Evolutionary conservation across 345 rosid species (phyloP).

Genomic region (Laguncularia racemosa): DNA sequence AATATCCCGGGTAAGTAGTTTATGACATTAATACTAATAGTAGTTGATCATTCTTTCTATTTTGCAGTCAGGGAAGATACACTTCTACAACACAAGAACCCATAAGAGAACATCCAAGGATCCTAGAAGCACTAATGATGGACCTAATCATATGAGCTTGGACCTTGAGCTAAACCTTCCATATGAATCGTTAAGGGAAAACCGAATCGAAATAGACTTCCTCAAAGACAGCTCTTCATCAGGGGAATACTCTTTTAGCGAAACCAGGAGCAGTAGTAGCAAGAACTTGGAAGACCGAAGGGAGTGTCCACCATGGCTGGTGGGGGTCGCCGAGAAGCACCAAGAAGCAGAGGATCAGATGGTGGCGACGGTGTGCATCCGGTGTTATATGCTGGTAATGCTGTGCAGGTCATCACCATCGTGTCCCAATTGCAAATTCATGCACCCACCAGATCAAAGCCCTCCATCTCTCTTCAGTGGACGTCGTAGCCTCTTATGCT

Average conservation of each 20-base stretch:
- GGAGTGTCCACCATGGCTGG: background rate
- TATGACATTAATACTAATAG: too few relatives aligned
- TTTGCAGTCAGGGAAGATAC: slow-evolving; percentile 57
- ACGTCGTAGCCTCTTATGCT: slow-evolving; percentile 48
- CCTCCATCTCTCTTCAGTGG: slow-evolving; percentile 37
- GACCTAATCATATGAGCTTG: slow-evolving; percentile 40
- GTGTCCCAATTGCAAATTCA: slow-evolving; percentile 92
- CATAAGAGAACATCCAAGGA: slow-evolving; percentile 44
- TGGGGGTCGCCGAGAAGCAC: too few relatives aligned
- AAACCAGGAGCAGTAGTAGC: background rate
- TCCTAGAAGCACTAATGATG: slow-evolving; percentile 32
- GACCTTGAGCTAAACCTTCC: slow-evolving; percentile 75
- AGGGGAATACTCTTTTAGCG: too few relatives aligned
- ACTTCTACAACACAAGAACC: slow-evolving; percentile 54
- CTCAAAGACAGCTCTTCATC: too few relatives aligned
- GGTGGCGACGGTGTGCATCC: slow-evolving; percentile 70
- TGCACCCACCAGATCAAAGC: slow-evolving; percentile 59
- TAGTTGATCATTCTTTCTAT: too few relatives aligned
- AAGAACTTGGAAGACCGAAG: background rate
- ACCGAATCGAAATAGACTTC: too few relatives aligned
- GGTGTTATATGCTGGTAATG: slow-evolving; percentile 88
- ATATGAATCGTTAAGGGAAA: slow-evolving; percentile 1
- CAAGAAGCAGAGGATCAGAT: slow-evolving; percentile 43
- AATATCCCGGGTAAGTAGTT: too few relatives aligned
- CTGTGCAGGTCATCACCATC: slow-evolving; percentile 61